phyloP scores from a whole-genome alignment of 2,329 filamentous ascomycete species.

The Exophiala oligosperma region DNA sequence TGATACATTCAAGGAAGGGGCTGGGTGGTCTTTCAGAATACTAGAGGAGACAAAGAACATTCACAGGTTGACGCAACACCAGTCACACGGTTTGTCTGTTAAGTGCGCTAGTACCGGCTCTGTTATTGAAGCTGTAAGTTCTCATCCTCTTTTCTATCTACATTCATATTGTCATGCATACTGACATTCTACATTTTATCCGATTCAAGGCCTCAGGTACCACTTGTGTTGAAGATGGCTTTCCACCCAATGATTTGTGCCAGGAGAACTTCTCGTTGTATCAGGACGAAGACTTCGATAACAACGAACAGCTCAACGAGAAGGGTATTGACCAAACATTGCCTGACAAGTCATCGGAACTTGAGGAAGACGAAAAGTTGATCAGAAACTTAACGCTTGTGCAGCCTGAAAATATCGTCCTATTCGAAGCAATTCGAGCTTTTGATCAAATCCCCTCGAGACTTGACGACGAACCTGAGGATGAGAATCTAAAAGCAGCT shows the following conservation, averaged over 20 bases:
- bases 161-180: too few relatives aligned
- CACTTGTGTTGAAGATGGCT: not conserved
- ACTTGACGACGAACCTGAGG: not conserved
- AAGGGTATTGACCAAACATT: slow-evolving; percentile 1
- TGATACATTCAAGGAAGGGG: too few relatives aligned
- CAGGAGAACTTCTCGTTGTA: not conserved
- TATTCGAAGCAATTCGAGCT: not conserved
- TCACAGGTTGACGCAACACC: too few relatives aligned
- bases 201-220: not conserved
- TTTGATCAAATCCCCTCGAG: too few relatives aligned
- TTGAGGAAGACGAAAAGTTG: slow-evolving; percentile 6
- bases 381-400: not conserved
- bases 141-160: too few relatives aligned
- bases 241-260: not conserved
- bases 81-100: too few relatives aligned
- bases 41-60: too few relatives aligned
- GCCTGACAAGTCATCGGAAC: not conserved
- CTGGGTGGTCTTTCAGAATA: too few relatives aligned
- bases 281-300: not conserved
- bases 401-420: slow-evolving; percentile 2
- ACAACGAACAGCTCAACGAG: slow-evolving; percentile 1
- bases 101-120: too few relatives aligned
- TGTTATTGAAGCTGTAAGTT: too few relatives aligned
- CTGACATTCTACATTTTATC: too few relatives aligned
- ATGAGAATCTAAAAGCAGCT: slow-evolving; percentile 5